A percentile compares a stretch with the other conserved stretches of the same genome.
Evolutionary conservation across 2,329 filamentous ascomycete species (phyloP).

Genomic region (Botryotinia convoluta): DNA sequence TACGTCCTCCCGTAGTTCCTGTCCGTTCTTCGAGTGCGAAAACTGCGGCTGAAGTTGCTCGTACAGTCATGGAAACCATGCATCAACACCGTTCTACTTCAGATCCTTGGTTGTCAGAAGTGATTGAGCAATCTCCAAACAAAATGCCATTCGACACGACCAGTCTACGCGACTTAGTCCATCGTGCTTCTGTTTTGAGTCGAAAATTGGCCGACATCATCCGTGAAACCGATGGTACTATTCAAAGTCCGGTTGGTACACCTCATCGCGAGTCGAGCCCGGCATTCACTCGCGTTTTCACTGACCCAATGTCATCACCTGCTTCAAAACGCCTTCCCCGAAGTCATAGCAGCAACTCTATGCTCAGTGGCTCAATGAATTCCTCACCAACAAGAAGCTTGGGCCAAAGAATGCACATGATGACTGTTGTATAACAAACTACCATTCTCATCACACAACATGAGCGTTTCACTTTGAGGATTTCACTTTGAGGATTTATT

Average conservation of each 20-base stretch:
- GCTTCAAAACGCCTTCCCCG: conserved; percentile 51
- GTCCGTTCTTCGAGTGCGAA: conserved; percentile 32
- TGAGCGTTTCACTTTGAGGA: neutral
- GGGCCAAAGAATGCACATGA: conserved; percentile 58
- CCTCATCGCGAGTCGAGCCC: conserved; percentile 57
- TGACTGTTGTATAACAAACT: conserved; percentile 53
- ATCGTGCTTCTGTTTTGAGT: conserved; percentile 57
- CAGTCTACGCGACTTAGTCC: conserved; percentile 64
- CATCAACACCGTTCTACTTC: conserved; percentile 51
- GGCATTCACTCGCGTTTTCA: conserved; percentile 66
- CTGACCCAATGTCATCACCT: conserved; percentile 54
- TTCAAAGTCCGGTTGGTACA: conserved; percentile 53
- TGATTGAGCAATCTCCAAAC: conserved; percentile 40
- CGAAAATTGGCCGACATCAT: conserved; percentile 59
- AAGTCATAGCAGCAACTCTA: conserved; percentile 54
- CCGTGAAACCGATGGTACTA: conserved; percentile 56
- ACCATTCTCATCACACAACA: conserved; percentile 7
- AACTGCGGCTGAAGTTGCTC: conserved; percentile 50
- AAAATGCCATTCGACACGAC: conserved; percentile 67
- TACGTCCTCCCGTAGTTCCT: conserved; percentile 28
- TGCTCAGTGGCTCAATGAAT: conserved; percentile 51
- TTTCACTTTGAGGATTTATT: neutral
- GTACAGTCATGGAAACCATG: conserved; percentile 64
- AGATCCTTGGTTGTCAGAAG: conserved; percentile 39
- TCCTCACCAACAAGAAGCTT: conserved; percentile 52